A percentile compares a stretch with the other conserved stretches of the same genome.
Evolutionary conservation across 805 yeast genomes (phyloP).

Genomic region (Cyberlindnera saturnus): DNA sequence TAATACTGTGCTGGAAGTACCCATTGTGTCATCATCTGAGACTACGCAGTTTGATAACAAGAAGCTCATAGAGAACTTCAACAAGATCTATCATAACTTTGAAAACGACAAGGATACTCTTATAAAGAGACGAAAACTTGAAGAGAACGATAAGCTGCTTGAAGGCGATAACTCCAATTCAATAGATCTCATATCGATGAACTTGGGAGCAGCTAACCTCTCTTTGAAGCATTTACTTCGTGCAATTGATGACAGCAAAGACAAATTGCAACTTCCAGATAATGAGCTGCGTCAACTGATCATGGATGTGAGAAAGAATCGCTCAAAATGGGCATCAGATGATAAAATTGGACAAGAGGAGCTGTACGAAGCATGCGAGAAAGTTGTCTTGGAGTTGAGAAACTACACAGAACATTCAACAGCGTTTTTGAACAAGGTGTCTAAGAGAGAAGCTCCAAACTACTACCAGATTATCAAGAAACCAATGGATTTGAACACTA

Average conservation of each 20-base stretch:
- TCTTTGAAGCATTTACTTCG: slow-evolving; percentile 75
- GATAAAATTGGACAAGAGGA: slow-evolving; percentile 97
- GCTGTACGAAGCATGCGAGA: slow-evolving; percentile 94
- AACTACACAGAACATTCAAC: slow-evolving; percentile 95
- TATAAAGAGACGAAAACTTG: slow-evolving; percentile 67
- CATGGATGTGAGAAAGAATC: slow-evolving; percentile 87
- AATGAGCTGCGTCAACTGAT: slow-evolving; percentile 77
- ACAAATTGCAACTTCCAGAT: slow-evolving; percentile 70
- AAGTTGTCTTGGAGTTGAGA: slow-evolving; percentile 83
- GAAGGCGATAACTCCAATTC: slow-evolving; percentile 19
- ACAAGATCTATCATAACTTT: slow-evolving; percentile 67
- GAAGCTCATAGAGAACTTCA: slow-evolving; percentile 50
- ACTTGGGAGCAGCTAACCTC: slow-evolving; percentile 67
- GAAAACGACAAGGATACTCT: slow-evolving; percentile 74
- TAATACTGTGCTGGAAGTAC: slow-evolving; percentile 25
- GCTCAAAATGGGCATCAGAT: slow-evolving; percentile 98
- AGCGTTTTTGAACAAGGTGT: slow-evolving; percentile 92
- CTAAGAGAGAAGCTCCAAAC: slow-evolving; percentile 96
- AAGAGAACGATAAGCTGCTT: slow-evolving; percentile 71
- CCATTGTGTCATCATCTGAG: slow-evolving; percentile 30
- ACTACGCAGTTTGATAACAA: slow-evolving; percentile 28
- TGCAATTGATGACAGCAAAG: slow-evolving; percentile 73
- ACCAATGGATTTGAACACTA: slow-evolving; percentile 97
- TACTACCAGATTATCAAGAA: slow-evolving; percentile 82
- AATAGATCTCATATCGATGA: slow-evolving; percentile 31